phyloP scores from a whole-genome alignment of 805 yeast species.

The Priceomyces carsonii region DNA sequence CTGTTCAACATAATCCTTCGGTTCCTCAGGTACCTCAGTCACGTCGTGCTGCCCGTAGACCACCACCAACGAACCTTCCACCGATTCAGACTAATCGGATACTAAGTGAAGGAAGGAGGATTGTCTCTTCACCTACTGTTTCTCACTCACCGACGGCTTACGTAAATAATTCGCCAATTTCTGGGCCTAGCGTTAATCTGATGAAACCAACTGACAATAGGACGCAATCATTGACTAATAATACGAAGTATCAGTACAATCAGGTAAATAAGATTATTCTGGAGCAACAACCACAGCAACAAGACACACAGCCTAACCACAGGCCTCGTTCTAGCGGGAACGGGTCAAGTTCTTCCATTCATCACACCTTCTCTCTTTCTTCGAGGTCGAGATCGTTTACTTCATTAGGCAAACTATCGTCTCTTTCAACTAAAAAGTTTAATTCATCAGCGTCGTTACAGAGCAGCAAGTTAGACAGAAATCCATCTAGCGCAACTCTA shows the following conservation, averaged over 20 bases:
- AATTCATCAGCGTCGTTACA: constrained; percentile 33
- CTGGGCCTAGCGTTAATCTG: constrained; percentile 8
- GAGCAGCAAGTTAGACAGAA: constrained; percentile 26
- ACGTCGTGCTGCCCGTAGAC: constrained; percentile 14
- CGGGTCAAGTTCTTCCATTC: constrained; percentile 19
- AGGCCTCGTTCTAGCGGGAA: constrained; percentile 17
- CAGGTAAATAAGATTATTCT: constrained; percentile 7
- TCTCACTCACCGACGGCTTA: constrained; percentile 13
- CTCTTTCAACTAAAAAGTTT: constrained; percentile 42
- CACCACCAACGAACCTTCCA: constrained; percentile 17
- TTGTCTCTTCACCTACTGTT: constrained; percentile 30
- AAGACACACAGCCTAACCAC: constrained; percentile 10
- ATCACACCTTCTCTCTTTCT: constrained; percentile 37
- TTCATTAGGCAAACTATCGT: constrained; percentile 41
- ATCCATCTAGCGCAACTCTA: constrained; percentile 26
- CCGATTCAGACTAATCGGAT: constrained; percentile 18
- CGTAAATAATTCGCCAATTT: constrained; percentile 9
- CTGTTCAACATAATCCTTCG: constrained; percentile 8
- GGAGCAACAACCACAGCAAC: constrained; percentile 11
- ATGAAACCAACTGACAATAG: constrained; percentile 14
- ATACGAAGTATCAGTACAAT: constrained; percentile 12
- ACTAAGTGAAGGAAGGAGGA: constrained; percentile 19
- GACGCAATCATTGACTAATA: constrained; percentile 31
- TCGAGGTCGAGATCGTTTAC: constrained; percentile 43
- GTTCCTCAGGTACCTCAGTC: constrained; percentile 7